phyloP scores from a whole-genome alignment of 106 monocot genomes.

The Hemerocallis citrina region DNA sequence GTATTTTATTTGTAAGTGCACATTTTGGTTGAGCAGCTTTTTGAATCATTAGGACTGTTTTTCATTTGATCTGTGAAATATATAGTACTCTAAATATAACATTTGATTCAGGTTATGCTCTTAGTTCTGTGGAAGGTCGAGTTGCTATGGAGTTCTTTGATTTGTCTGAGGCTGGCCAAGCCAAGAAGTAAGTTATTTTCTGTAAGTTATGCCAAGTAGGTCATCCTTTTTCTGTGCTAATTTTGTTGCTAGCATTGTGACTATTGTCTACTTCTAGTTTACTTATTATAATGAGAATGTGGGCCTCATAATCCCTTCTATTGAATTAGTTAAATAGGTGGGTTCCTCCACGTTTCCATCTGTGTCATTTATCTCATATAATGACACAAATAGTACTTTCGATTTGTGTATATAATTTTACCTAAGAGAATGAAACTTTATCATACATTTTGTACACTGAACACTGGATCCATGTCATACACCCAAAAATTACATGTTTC shows the following conservation, averaged over 20 bases:
- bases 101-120: slow-evolving; percentile 73
- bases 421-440: no score
- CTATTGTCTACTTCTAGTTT: no score
- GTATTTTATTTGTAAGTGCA: background rate
- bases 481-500: background rate
- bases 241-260: no score
- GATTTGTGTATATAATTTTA: no score
- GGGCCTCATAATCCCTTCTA: background rate
- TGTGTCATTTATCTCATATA: no score
- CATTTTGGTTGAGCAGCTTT: background rate
- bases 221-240: background rate
- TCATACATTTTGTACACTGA: no score
- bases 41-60: background rate
- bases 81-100: background rate
- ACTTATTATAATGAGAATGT: no score
- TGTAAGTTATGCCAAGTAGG: background rate
- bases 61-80: background rate
- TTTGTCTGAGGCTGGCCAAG: slow-evolving; percentile 42
- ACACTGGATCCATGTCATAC: background rate
- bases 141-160: slow-evolving; percentile 76
- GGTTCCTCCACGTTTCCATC: no score
- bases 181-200: slow-evolving; percentile 39
- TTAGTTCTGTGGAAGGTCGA: slow-evolving; percentile 95
- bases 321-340: background rate
- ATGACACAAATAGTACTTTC: no score